Conservation (phyloP, 345 rosid species). For the Eucalyptus sideroxylon region DNA sequence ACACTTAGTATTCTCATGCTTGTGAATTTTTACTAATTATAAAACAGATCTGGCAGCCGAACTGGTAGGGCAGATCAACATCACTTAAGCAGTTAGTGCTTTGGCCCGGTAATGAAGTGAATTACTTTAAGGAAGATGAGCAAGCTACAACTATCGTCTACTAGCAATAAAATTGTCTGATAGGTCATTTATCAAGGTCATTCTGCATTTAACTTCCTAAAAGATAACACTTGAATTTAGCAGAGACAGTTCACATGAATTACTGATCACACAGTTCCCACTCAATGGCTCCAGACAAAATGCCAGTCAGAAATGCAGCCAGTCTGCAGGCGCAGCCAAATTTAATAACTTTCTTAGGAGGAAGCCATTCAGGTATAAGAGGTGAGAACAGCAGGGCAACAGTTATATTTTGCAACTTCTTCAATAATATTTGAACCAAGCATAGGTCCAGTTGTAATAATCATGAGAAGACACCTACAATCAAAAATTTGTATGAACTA, state of each 20-base stretch:
- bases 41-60: background rate
- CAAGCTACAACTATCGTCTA: background rate
- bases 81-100: background rate
- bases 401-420: background rate
- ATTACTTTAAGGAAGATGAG: background rate
- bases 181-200: background rate
- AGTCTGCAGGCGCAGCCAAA: background rate
- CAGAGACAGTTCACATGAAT: background rate
- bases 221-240: background rate
- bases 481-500: background rate
- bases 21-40: background rate
- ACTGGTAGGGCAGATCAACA: background rate
- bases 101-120: background rate
- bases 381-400: background rate
- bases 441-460: background rate
- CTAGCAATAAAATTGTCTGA: background rate
- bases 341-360: background rate
- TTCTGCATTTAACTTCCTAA: background rate
- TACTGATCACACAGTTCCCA: background rate
- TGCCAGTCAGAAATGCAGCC: background rate
- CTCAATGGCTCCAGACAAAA: background rate
- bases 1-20: background rate
- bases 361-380: background rate
- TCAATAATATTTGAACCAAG: background rate
- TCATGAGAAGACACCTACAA: background rate